These are phyloP conservation scores for Solanum neorickii DNA, from an alignment of 257 asterid genomes.

Conservation along the genomic window DNA sequence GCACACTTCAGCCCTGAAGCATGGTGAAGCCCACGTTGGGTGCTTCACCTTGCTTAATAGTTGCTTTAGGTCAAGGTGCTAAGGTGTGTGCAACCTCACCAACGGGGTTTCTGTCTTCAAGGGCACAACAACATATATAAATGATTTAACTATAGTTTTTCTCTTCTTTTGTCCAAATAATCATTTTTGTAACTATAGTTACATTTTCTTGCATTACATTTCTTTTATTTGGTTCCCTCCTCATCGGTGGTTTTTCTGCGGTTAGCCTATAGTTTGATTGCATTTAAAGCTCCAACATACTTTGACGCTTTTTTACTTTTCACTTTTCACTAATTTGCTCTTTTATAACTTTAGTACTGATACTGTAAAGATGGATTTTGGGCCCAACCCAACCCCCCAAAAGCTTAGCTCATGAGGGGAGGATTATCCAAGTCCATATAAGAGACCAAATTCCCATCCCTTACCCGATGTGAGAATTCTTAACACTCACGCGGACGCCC, in stretches of 20 bases:
- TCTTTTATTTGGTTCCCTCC: background rate
- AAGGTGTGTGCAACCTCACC: background rate
- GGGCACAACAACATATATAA: background rate
- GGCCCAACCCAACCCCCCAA: background rate
- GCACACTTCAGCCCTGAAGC: background rate
- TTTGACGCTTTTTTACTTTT: background rate
- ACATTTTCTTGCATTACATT: background rate
- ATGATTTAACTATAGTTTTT: background rate
- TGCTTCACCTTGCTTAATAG: background rate
- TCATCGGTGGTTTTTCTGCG: background rate
- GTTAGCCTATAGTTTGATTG: background rate
- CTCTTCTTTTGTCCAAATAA: background rate
- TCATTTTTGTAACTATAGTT: background rate
- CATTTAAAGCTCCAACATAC: background rate
- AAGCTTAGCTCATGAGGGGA: background rate
- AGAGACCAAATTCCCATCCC: background rate
- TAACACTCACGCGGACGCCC: background rate
- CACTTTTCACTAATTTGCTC: background rate
- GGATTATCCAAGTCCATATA: background rate
- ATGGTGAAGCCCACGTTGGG: background rate
- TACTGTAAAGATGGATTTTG: background rate
- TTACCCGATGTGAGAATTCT: background rate
- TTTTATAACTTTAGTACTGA: background rate
- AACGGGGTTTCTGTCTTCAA: background rate
- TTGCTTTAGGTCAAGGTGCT: background rate